A percentile compares a stretch with the other conserved stretches of the same genome.
These are phyloP conservation scores for Scutellaria baicalensis DNA, from an alignment of 257 asterid species.

Conservation along the genomic window DNA sequence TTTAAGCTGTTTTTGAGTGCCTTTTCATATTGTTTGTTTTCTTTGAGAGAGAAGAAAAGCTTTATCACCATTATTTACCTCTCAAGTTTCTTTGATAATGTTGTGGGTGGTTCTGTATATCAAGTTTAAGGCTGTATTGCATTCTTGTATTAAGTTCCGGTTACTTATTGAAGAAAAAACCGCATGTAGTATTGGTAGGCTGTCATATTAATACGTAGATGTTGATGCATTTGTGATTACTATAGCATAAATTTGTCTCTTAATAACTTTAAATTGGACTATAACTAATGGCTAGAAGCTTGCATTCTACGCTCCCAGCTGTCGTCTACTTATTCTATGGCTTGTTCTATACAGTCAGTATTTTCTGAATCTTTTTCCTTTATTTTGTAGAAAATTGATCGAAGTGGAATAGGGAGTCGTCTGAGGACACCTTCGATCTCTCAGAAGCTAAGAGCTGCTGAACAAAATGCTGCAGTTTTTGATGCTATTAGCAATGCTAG, in stretches of 20 bases:
- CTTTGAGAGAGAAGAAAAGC: background rate
- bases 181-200: background rate
- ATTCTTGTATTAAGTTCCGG: background rate
- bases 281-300: background rate
- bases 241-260: background rate
- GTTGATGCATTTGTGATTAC: background rate
- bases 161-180: background rate
- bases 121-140: background rate
- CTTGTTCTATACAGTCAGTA: background rate
- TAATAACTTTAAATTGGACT: background rate
- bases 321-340: background rate
- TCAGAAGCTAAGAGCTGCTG: conserved; percentile 33
- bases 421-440: conserved; percentile 50
- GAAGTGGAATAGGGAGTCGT: conserved; percentile 46
- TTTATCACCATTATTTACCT: background rate
- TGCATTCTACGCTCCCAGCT: background rate
- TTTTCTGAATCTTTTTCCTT: background rate
- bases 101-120: background rate
- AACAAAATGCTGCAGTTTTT: conserved; percentile 38
- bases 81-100: background rate
- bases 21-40: background rate
- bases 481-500: conserved; percentile 61
- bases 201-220: background rate
- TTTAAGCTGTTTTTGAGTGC: background rate
- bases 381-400: conserved; percentile 46